Percentiles rank a stretch among this genome's conserved stretches.
Conservation (phyloP, 192 early-diverging fungal genomes). For the Phlyctochytrium arcticum region DNA sequence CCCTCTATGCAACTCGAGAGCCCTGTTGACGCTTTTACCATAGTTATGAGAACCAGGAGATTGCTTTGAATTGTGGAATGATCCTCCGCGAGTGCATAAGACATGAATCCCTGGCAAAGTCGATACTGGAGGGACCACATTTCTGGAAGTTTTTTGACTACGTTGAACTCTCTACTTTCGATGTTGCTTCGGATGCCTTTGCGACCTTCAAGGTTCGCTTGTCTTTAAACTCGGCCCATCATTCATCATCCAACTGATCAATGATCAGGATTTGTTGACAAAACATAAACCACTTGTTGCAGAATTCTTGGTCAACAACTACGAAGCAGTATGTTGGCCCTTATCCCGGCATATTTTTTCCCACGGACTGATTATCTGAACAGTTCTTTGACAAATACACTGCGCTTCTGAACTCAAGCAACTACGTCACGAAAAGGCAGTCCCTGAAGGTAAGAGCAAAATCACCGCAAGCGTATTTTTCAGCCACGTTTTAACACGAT, state of each 20-base stretch:
- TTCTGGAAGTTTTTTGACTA: conserved; percentile 96
- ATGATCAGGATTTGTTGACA: conserved; percentile 77
- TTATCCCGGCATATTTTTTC: not conserved
- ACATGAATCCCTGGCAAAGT: conserved; percentile 85
- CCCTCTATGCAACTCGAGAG: not conserved
- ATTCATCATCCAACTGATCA: no score
- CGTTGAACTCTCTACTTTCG: conserved; percentile 96
- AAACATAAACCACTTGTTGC: conserved; percentile 91
- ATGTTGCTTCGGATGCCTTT: conserved; percentile 97
- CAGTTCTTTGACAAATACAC: conserved; percentile 88
- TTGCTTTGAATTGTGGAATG: conserved; percentile 96
- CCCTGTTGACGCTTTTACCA: not conserved
- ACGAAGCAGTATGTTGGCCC: conserved; percentile 59
- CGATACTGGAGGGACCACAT: conserved; percentile 75
- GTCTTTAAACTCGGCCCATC: no score
- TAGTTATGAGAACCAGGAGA: conserved; percentile 93
- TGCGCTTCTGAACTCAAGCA: conserved; percentile 75
- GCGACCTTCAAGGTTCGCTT: conserved; percentile 82
- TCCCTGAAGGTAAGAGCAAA: conserved; percentile 78
- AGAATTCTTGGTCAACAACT: conserved; percentile 81
- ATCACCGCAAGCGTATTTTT: not conserved
- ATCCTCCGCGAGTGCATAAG: conserved; percentile 95
- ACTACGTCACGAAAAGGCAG: conserved; percentile 98
- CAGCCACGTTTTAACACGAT: not conserved
- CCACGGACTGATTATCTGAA: not conserved